Conservation (phyloP, 805 yeast species). For the Metschnikowia amazonensis region DNA sequence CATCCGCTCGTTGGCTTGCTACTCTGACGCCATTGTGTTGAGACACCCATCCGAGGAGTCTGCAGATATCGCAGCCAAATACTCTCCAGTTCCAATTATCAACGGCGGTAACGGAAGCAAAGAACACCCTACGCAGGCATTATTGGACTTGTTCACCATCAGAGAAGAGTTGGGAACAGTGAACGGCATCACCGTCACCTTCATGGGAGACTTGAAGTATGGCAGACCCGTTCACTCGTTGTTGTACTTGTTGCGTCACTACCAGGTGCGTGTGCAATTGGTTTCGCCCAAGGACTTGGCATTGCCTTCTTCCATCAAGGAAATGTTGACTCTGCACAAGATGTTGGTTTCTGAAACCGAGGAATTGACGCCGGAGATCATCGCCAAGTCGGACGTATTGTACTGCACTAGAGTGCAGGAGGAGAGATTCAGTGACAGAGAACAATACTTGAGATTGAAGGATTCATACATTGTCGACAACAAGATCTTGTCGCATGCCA, state of each 20-base stretch:
- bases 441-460: constrained; percentile 81
- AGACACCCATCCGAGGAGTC: constrained; percentile 94
- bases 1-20: constrained; percentile 88
- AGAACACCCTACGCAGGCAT: constrained; percentile 99
- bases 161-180: constrained; percentile 99
- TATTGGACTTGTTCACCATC: constrained; percentile 93
- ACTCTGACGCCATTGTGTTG: constrained; percentile 93
- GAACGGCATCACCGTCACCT: constrained; percentile 94
- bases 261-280: constrained; percentile 88
- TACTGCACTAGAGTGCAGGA: constrained; percentile 98
- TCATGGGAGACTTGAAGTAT: constrained; percentile 97
- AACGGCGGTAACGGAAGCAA: constrained; percentile 98
- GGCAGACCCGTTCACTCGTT: constrained; percentile 99
- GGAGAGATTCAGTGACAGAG: constrained; percentile 80
- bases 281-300: constrained; percentile 87
- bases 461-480: constrained; percentile 91
- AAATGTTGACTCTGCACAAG: constrained; percentile 61
- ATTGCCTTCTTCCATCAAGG: constrained; percentile 70
- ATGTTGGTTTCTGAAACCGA: constrained; percentile 73
- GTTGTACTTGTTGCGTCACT: constrained; percentile 83
- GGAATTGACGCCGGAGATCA: constrained; percentile 75
- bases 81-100: constrained; percentile 93
- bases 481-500: constrained; percentile 84
- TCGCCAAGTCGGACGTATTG: constrained; percentile 87
- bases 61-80: constrained; percentile 92